phyloP scores from a whole-genome alignment of 2,329 filamentous ascomycete species.

The Cryphonectria naterciae region DNA sequence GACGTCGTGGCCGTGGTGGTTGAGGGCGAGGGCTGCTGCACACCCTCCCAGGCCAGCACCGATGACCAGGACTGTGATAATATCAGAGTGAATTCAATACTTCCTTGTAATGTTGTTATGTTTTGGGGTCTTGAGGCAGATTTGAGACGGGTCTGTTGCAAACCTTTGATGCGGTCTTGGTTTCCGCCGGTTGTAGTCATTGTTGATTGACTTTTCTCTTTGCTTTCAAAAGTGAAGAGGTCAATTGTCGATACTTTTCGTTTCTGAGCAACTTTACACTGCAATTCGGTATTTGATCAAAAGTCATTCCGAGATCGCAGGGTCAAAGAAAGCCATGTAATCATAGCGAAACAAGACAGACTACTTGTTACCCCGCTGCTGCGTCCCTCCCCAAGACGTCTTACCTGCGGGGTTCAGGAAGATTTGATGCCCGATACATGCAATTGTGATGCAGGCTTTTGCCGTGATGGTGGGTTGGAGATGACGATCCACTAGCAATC shows the following conservation, averaged over 20 bases:
- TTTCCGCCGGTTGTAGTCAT: neutral
- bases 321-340: neutral
- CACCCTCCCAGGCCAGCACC: conserved; percentile 55
- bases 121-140: neutral
- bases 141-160: no score
- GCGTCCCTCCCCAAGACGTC: neutral
- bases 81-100: neutral
- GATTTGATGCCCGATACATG: neutral
- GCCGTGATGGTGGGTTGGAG: neutral
- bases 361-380: neutral
- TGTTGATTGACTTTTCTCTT: neutral
- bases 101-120: neutral
- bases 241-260: neutral
- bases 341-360: neutral
- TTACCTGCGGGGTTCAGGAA: neutral
- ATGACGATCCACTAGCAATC: neutral
- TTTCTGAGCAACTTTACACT: no score
- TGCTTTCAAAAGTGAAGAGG: neutral
- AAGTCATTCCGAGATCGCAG: neutral
- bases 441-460: neutral
- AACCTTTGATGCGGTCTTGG: conserved; percentile 15
- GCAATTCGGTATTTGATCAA: neutral
- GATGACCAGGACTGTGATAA: conserved; percentile 49
- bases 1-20: conserved; percentile 50
- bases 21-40: conserved; percentile 51